phyloP scores from a whole-genome alignment of 2,329 filamentous ascomycete species.

The Talaromyces islandicus region DNA sequence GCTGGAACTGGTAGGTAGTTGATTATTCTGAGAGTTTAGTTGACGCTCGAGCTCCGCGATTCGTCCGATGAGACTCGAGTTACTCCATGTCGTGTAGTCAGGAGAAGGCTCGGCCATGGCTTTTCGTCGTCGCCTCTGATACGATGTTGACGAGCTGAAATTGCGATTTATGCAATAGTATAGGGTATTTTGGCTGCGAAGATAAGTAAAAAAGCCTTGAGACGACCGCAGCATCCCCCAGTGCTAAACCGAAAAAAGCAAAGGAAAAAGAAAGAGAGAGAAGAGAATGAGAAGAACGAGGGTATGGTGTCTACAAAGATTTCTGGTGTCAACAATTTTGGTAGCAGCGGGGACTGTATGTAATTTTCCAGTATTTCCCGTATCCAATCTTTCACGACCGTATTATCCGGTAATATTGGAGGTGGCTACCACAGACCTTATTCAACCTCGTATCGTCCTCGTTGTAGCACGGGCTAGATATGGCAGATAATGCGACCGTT shows the following conservation, averaged over 20 bases:
- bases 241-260: background rate
- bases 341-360: background rate
- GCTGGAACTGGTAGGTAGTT: slow-evolving; percentile 16
- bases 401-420: background rate
- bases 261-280: background rate
- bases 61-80: slow-evolving; percentile 60
- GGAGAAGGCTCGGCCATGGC: slow-evolving; percentile 18
- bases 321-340: background rate
- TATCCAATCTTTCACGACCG: background rate
- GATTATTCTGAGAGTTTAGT: slow-evolving; percentile 47
- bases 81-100: slow-evolving; percentile 63
- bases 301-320: background rate
- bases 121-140: slow-evolving; percentile 5
- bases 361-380: background rate
- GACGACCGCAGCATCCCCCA: background rate
- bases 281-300: background rate
- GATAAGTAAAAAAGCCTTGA: background rate
- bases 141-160: slow-evolving; percentile 10
- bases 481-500: slow-evolving; percentile 16
- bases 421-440: background rate
- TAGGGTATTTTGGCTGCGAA: background rate
- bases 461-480: background rate
- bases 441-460: background rate
- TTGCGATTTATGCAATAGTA: background rate
- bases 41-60: slow-evolving; percentile 64